A percentile compares a stretch with the other conserved stretches of the same genome.
Evolutionary conservation across 2,329 filamentous ascomycete species (phyloP).

Genomic region (Pezicula neosporulosa): DNA sequence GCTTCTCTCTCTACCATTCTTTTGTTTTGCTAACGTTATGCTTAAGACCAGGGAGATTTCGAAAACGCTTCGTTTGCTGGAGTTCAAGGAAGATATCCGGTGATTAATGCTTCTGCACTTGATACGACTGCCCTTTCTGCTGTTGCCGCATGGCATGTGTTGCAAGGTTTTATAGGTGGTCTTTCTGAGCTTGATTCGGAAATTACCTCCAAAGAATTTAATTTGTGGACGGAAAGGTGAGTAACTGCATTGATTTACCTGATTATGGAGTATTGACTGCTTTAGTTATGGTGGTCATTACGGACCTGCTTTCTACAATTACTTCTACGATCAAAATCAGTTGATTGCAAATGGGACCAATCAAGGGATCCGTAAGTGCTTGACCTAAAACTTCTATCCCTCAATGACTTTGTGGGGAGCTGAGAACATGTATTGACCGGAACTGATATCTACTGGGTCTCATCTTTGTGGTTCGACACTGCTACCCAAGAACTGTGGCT

Average conservation of each 20-base stretch:
- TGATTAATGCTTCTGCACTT: constrained; percentile 40
- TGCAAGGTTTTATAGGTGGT: constrained; percentile 50
- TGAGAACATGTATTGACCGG: no score
- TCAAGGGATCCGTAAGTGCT: constrained; percentile 34
- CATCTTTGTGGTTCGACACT: no score
- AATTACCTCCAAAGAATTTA: constrained; percentile 32
- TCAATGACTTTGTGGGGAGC: no score
- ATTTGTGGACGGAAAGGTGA: constrained; percentile 55
- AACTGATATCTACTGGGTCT: no score
- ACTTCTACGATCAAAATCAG: constrained; percentile 58
- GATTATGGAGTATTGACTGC: not conserved
- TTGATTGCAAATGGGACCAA: constrained; percentile 45
- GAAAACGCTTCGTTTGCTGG: constrained; percentile 15
- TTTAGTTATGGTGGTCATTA: constrained; percentile 64
- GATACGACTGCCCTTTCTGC: constrained; percentile 56
- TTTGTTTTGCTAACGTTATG: not conserved
- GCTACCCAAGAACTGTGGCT: no score
- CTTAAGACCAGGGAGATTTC: constrained; percentile 3
- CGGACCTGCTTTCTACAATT: constrained; percentile 56
- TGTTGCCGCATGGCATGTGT: constrained; percentile 48
- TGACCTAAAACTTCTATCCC: no score
- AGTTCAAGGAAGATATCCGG: constrained; percentile 17
- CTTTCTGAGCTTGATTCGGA: constrained; percentile 34
- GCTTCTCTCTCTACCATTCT: no score
- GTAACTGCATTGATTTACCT: not conserved